Evolutionary conservation across 2,329 filamentous ascomycete genomes (phyloP).

Genomic region (Pseudocercospora macadamiae): DNA sequence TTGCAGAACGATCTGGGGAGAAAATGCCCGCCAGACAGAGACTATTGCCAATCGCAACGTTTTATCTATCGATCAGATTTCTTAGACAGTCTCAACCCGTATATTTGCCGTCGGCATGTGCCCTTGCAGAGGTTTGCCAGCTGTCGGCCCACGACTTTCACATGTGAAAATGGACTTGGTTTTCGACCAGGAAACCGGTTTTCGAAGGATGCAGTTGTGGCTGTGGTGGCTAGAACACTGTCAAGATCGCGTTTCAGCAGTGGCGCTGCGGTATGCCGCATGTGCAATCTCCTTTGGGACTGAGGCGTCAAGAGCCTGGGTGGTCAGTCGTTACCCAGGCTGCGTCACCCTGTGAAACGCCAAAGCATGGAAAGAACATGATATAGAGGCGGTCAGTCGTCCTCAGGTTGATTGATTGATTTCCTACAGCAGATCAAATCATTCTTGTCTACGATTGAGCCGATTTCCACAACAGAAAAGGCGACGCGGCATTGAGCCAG

Average conservation of each 20-base stretch:
- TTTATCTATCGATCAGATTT: neutral
- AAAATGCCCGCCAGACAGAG: neutral
- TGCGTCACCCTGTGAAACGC: constrained; percentile 4
- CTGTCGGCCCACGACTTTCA: neutral
- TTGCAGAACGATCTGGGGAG: neutral
- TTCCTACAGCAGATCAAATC: no score
- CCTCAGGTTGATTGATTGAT: neutral
- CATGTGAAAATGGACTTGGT: neutral
- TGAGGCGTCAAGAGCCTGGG: constrained; percentile 1
- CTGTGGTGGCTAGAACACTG: neutral
- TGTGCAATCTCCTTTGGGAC: constrained; percentile 1
- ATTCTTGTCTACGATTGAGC: neutral
- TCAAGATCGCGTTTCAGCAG: neutral
- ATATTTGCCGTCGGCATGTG: neutral
- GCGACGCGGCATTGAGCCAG: neutral
- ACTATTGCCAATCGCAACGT: constrained; percentile 1
- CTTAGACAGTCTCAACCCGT: neutral
- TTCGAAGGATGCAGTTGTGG: constrained; percentile 1
- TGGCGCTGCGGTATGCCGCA: neutral
- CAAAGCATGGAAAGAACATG: neutral
- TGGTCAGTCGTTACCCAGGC: neutral
- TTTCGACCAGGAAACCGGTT: neutral
- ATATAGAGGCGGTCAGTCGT: neutral
- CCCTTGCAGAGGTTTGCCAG: no score
- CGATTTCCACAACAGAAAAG: neutral